Evolutionary conservation across 1,284 basidiomycete genomes (phyloP).

Genomic region (Trametes hirsuta): DNA sequence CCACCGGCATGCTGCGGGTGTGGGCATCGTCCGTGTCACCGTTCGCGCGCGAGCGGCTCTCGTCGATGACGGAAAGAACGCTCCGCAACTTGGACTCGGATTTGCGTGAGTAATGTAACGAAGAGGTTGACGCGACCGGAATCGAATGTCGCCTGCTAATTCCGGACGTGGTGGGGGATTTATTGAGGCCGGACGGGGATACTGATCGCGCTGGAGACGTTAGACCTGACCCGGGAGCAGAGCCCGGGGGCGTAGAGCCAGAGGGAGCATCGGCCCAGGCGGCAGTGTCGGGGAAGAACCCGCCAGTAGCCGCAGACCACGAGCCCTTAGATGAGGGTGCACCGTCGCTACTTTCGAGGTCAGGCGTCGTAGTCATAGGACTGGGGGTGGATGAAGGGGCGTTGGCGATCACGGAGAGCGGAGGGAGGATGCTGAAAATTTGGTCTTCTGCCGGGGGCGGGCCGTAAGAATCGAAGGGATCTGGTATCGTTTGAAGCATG

Average conservation of each 20-base stretch:
- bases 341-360: slow-evolving; percentile 39
- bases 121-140: slow-evolving; percentile 43
- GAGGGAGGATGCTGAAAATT: slow-evolving; percentile 90
- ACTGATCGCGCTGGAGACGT: slow-evolving; percentile 42
- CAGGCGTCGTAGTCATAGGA: slow-evolving; percentile 45
- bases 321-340: slow-evolving; percentile 32
- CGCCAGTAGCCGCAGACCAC: slow-evolving; percentile 33
- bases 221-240: slow-evolving; percentile 30
- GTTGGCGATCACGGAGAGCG: slow-evolving; percentile 73
- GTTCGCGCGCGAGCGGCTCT: slow-evolving; percentile 43
- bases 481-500: slow-evolving; percentile 87
- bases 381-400: slow-evolving; percentile 46
- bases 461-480: slow-evolving; percentile 93
- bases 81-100: slow-evolving; percentile 70
- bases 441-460: slow-evolving; percentile 87
- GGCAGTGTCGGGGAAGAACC: slow-evolving; percentile 37
- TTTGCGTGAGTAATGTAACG: slow-evolving; percentile 49
- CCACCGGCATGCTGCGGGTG: slow-evolving; percentile 13
- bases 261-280: slow-evolving; percentile 40
- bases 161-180: slow-evolving; percentile 44
- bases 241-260: slow-evolving; percentile 36
- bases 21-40: slow-evolving; percentile 26
- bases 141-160: slow-evolving; percentile 52
- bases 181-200: slow-evolving; percentile 43
- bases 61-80: slow-evolving; percentile 67